Conservation (phyloP, 2,329 filamentous ascomycete species). For the Clarireedia homoeocarpa region DNA sequence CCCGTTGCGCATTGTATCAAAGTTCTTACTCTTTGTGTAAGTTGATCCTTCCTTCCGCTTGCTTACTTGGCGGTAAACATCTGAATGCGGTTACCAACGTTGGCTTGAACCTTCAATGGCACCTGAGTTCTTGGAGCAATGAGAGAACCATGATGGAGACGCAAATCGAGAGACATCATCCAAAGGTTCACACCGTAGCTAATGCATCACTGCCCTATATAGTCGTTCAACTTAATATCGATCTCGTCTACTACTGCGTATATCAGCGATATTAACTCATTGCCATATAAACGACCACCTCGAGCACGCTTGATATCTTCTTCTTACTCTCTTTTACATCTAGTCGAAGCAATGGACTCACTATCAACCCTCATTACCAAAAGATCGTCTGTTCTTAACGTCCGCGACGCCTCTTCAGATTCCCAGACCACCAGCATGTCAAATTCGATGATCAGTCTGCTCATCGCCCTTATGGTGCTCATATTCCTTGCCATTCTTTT, state of each 20-base stretch:
- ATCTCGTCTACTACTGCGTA: not conserved
- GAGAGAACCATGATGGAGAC: not conserved
- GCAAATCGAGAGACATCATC: not conserved
- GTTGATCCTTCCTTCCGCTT: slow-evolving; percentile 6
- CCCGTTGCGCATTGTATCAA: slow-evolving; percentile 5
- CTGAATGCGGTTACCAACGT: too few species aligned
- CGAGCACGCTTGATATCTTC: not conserved
- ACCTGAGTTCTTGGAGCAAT: not conserved
- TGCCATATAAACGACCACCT: not conserved
- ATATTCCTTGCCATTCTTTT: slow-evolving; percentile 65
- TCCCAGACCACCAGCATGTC: slow-evolving; percentile 39
- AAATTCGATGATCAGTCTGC: slow-evolving; percentile 60
- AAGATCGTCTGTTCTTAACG: slow-evolving; percentile 36
- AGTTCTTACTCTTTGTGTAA: slow-evolving; percentile 20
- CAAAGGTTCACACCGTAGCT: not conserved
- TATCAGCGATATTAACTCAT: slow-evolving; percentile 1
- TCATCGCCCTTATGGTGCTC: slow-evolving; percentile 73
- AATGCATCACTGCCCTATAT: not conserved
- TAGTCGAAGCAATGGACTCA: slow-evolving; percentile 17
- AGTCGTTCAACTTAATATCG: slow-evolving; percentile 1
- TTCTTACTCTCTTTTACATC: slow-evolving; percentile 2
- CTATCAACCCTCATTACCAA: slow-evolving; percentile 28
- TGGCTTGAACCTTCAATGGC: not conserved
- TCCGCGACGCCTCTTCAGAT: slow-evolving; percentile 35
- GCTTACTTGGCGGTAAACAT: not conserved